These are phyloP conservation scores for Rhodotorula sp. DNA, from an alignment of 1,284 basidiomycete genomes.

Conservation along the genomic window DNA sequence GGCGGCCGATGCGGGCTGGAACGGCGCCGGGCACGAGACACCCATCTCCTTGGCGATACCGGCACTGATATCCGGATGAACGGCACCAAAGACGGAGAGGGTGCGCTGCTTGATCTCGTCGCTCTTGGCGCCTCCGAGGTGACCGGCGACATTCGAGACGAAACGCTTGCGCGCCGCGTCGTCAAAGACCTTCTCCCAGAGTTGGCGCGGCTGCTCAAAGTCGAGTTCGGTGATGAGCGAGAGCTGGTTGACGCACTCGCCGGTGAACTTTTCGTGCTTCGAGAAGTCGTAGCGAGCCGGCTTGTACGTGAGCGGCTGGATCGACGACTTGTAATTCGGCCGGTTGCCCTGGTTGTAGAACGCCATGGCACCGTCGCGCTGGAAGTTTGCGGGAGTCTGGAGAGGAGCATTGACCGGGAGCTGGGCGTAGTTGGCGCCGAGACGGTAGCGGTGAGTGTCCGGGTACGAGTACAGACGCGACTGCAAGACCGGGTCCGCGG, in stretches of 20 bases:
- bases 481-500: constrained; percentile 86
- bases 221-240: constrained; percentile 79
- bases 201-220: constrained; percentile 82
- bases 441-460: constrained; percentile 80
- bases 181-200: constrained; percentile 76
- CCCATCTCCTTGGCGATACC: constrained; percentile 72
- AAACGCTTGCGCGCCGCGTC: constrained; percentile 67
- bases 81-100: constrained; percentile 53
- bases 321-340: constrained; percentile 81
- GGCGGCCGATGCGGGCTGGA: constrained; percentile 47
- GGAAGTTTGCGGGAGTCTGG: constrained; percentile 68
- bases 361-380: constrained; percentile 58
- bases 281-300: constrained; percentile 51
- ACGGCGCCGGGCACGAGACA: constrained; percentile 47
- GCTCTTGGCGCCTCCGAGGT: constrained; percentile 67
- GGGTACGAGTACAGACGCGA: constrained; percentile 93
- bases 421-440: constrained; percentile 76
- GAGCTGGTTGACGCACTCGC: constrained; percentile 69
- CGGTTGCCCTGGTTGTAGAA: constrained; percentile 75
- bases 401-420: constrained; percentile 74
- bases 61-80: constrained; percentile 69
- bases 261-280: constrained; percentile 72
- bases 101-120: constrained; percentile 65
- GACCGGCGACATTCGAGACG: constrained; percentile 72
- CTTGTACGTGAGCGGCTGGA: constrained; percentile 63